Evolutionary conservation across 805 yeast species (phyloP).

Genomic region (Candida boleticola): DNA sequence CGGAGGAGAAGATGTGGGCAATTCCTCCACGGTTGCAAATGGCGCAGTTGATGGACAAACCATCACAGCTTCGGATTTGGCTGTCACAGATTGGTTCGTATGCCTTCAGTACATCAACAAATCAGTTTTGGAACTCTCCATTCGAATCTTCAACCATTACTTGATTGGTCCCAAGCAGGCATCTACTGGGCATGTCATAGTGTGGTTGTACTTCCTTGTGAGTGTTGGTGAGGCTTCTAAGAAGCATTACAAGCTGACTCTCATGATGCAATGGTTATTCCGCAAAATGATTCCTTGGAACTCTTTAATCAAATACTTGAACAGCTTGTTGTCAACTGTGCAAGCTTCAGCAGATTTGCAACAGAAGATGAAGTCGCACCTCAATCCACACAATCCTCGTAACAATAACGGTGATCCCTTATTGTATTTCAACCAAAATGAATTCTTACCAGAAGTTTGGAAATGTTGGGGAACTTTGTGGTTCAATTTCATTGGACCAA

Average conservation of each 20-base stretch:
- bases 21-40: conserved; percentile 15
- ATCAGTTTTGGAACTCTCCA: conserved; percentile 65
- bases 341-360: conserved; percentile 24
- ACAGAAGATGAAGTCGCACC: conserved; percentile 7
- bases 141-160: conserved; percentile 65
- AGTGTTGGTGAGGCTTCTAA: conserved; percentile 58
- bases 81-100: conserved; percentile 52
- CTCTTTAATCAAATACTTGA: conserved; percentile 59
- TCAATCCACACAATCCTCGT: conserved; percentile 12
- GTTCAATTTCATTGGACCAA: conserved; percentile 61
- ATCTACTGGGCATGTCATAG: conserved; percentile 69
- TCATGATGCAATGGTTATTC: conserved; percentile 50
- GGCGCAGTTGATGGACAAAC: conserved; percentile 30
- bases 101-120: conserved; percentile 56
- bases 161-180: conserved; percentile 68
- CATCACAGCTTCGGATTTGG: conserved; percentile 32
- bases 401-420: conserved; percentile 37
- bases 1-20: conserved; percentile 12
- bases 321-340: conserved; percentile 46
- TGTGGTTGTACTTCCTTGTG: conserved; percentile 72
- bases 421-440: conserved; percentile 55
- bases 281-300: conserved; percentile 68
- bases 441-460: conserved; percentile 74
- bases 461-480: conserved; percentile 83
- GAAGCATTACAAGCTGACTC: conserved; percentile 43